Evolutionary conservation across 441 rosid genomes (phyloP).

Genomic region (Flueggea neowawraea): DNA sequence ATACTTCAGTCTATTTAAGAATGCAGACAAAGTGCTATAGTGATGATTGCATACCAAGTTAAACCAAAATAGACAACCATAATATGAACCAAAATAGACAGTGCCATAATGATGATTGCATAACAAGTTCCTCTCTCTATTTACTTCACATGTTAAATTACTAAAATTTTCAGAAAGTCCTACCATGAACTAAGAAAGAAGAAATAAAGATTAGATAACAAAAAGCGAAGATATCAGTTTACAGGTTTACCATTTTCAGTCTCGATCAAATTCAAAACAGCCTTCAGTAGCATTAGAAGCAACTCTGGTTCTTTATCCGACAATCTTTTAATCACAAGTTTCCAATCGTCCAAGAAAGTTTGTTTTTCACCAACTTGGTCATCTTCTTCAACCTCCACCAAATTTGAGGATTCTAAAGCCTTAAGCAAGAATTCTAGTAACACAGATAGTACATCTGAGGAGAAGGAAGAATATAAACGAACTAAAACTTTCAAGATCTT

Average conservation of each 20-base stretch:
- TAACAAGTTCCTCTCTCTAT: no score
- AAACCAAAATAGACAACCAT: no score
- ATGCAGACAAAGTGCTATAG: no score
- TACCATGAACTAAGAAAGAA: neutral
- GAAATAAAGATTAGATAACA: conserved; percentile 2
- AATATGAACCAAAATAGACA: no score
- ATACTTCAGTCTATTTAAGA: no score
- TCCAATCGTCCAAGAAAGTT: conserved; percentile 58
- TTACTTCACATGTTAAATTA: neutral
- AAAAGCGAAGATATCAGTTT: neutral
- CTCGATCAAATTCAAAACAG: conserved; percentile 55
- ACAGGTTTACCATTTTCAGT: conserved; percentile 43
- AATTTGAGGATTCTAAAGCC: conserved; percentile 48
- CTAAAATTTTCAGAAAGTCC: neutral
- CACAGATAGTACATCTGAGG: conserved; percentile 71
- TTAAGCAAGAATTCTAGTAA: conserved; percentile 59
- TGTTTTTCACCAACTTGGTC: conserved; percentile 23
- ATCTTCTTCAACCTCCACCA: conserved; percentile 32
- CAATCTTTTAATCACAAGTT: conserved; percentile 47
- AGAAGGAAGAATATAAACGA: conserved; percentile 60
- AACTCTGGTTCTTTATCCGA: conserved; percentile 78
- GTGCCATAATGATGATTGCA: no score
- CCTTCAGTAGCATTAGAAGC: conserved; percentile 63
- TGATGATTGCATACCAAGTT: no score
- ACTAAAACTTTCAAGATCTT: conserved; percentile 55